phyloP scores from a whole-genome alignment of 805 yeast species.

The Hanseniaspora taiwanica region DNA sequence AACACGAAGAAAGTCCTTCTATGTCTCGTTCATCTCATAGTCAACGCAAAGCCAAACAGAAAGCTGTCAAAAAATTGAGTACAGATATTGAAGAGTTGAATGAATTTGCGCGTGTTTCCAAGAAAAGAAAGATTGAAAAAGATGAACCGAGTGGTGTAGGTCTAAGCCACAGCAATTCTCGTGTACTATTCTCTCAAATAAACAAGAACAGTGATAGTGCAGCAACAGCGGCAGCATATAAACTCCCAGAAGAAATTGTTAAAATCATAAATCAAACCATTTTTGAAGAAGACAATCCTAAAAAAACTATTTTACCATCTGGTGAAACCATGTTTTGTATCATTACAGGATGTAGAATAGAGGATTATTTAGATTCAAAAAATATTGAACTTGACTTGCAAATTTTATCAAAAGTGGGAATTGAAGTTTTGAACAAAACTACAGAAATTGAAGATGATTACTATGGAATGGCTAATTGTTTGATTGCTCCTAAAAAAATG shows the following conservation, averaged over 20 bases:
- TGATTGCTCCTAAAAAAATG: conserved; percentile 70
- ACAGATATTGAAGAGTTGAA: conserved; percentile 57
- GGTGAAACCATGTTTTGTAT: not conserved
- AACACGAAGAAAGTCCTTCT: conserved; percentile 4
- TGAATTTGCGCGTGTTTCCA: conserved; percentile 42
- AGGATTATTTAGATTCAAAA: not conserved
- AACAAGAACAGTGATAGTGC: too few species aligned
- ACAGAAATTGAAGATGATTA: not conserved
- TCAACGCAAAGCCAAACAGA: conserved; percentile 46
- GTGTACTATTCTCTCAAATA: too few species aligned
- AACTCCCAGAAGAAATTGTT: not conserved
- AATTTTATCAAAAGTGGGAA: not conserved
- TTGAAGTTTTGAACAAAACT: not conserved
- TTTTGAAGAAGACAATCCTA: not conserved
- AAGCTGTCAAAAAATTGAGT: conserved; percentile 57
- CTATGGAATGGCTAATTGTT: conserved; percentile 11
- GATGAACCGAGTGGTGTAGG: too few species aligned
- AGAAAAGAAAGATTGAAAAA: conserved; percentile 11
- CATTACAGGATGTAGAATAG: not conserved
- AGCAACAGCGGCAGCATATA: too few species aligned
- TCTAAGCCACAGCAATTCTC: too few species aligned
- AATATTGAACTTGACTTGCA: not conserved
- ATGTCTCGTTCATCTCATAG: conserved; percentile 10
- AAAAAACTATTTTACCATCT: not conserved
- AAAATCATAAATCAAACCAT: not conserved